Conservation (phyloP, 139 green algal species). For the Chlorokybus atmophyticus region DNA sequence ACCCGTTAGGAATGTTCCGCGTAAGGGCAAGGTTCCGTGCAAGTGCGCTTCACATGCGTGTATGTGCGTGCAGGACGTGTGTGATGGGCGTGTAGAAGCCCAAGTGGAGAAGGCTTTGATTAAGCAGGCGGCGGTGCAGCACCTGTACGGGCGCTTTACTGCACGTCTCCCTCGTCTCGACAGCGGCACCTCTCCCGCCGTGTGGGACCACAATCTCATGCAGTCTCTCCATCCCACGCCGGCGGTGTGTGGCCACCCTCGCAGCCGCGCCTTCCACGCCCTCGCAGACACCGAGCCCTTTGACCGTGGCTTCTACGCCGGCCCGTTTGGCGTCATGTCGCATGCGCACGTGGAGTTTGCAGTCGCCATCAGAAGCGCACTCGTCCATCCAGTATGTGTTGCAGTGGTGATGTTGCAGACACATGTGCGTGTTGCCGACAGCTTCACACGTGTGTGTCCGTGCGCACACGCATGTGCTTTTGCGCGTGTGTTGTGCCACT, state of each 20-base stretch:
- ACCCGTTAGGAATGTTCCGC: too few relatives aligned
- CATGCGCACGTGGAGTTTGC: conserved; percentile 75
- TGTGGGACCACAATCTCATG: conserved; percentile 50
- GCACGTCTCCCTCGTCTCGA: too few relatives aligned
- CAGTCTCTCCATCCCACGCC: conserved; percentile 33
- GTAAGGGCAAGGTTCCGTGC: too few relatives aligned
- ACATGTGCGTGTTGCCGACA: too few relatives aligned
- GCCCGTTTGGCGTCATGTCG: conserved; percentile 85
- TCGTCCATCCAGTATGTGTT: conserved; percentile 39
- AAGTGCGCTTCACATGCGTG: too few relatives aligned
- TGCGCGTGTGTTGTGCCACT: too few relatives aligned
- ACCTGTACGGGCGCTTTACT: conserved; percentile 76
- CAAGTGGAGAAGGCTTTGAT: conserved; percentile 68
- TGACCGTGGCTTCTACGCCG: conserved; percentile 89
- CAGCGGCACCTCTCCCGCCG: conserved; percentile 39
- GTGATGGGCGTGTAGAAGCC: conserved; percentile 35
- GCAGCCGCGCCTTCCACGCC: conserved; percentile 20
- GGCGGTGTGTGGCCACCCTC: conserved; percentile 76
- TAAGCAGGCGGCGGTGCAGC: conserved; percentile 75
- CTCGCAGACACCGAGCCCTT: conserved; percentile 60
- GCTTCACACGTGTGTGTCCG: too few relatives aligned
- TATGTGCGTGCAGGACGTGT: conserved; percentile 23
- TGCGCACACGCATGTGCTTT: too few relatives aligned
- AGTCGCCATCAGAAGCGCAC: conserved; percentile 89
- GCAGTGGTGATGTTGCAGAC: neutral